Evolutionary conservation across 352 stramenopile genomes (phyloP), one percentile per base, ranked within the genome.

Genomic region (Pythium rishiriense): DNA sequence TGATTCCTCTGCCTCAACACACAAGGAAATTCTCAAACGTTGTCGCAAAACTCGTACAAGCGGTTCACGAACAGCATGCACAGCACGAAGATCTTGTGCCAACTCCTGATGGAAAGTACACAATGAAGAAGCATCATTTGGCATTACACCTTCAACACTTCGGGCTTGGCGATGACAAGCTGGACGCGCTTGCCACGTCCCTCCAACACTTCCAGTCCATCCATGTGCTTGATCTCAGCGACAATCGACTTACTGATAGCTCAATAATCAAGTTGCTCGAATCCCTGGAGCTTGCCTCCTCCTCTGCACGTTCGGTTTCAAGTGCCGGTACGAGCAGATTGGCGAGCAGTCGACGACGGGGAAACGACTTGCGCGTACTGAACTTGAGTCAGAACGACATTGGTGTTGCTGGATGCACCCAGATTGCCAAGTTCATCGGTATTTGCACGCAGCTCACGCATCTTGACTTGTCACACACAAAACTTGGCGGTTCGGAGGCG

Each of bases 381-480:
- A 89, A 93, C 29, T 48, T 93, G 12, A 93, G 81, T 60, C 83
- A 91, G 49, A 93, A 93, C 66, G 58, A 75, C 25, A 66, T 93
- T 43, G 83, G 83, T 9, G 58, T 74, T 0, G 74, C 69, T 21
- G 81, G 79, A 0, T 90, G 80, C 24, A 29, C 66, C 8, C 79
- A 89, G 48, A 81, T 93, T 45, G 79, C 83, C 3, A 55, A 60
- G 0, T 91, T 93, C 33, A 57, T 93, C 15, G 67, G 46, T 31
- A 54, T 68, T 12, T 90, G 78, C 50, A 66, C 54, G 0, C 70
- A 66, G 24, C 69, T 93, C 4, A 83, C 70, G 1, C 66, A 80
- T 51, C 59, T 93, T 35, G 76, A 93, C 68, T 63, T 93, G 22
- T 88, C 78, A 0, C 70, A 90, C 43, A 80, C 81, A 0, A 82